These are phyloP conservation scores for Carex pumila DNA, from an alignment of 176 grass and related monocot genomes.

Conservation along the genomic window DNA sequence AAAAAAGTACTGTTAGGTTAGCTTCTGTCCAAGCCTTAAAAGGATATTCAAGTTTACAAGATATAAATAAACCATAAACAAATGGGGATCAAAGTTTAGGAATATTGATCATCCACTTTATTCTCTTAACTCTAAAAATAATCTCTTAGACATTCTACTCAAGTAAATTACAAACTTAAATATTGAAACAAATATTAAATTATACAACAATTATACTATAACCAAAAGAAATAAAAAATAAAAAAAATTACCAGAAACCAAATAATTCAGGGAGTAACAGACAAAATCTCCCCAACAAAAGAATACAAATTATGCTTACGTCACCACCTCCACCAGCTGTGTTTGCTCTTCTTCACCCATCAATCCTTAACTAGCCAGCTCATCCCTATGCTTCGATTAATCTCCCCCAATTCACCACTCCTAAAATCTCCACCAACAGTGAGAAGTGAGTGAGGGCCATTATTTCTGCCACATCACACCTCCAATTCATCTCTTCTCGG, in stretches of 20 bases:
- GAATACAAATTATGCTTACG: background rate
- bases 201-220: background rate
- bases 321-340: background rate
- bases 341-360: background rate
- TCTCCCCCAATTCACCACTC: background rate
- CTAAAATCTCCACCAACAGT: conserved; percentile 11
- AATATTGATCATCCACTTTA: background rate
- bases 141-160: background rate
- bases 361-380: conserved; percentile 8
- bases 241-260: background rate
- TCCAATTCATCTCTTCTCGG: background rate
- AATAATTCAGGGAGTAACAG: conserved; percentile 1
- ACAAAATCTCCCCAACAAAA: conserved; percentile 15
- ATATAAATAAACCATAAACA: background rate
- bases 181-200: background rate
- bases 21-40: background rate
- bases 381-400: background rate
- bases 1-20: background rate
- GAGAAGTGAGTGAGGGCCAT: background rate
- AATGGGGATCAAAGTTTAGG: background rate
- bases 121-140: background rate
- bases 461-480: background rate
- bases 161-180: background rate
- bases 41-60: background rate
- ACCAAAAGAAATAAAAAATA: background rate